Evolutionary conservation across 2,329 filamentous ascomycete genomes (phyloP), one percentile per base, ranked within the genome.

Genomic region (Monosporascus ibericus): DNA sequence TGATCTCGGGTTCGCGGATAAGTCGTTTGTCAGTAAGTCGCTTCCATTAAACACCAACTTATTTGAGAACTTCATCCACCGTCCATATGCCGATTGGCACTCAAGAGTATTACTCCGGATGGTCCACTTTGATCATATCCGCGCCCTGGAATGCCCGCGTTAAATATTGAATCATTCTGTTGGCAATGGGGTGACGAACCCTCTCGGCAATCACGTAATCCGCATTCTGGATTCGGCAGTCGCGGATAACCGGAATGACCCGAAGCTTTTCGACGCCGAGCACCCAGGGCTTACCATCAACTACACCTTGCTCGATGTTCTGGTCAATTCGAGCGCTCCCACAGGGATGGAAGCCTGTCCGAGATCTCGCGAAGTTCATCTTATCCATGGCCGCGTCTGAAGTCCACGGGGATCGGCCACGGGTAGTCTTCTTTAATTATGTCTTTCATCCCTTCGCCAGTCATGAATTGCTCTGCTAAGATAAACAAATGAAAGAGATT

Each of bases 141-240:
- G 75, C 75, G 20, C 68, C 58, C 58, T 60, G 25, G 7, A 20
- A 59, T 56, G 20, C 48, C 46, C n/a, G 15, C 39, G 20, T 58
- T 52, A 57, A 53, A 52, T 18, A 25, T 9, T 25, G 9, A 18
- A 17, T 48, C 27, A 44, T 36, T 40, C 20, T 27, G 27, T 20
- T 11, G 15, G 11, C 6, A 38, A 18, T 15, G 38, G 20, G 6
- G 5, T 47, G 30, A 50, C 48, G 48, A 48, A 60, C 70, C 69
- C 78, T 84, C 62, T 85, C 81, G 5, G 70, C 81, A 52, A 83
- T 62, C 75, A 79, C 80, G 58, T 85, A 85, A 2, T 84, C 80
- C 2, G 77, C 73, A 52, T 81, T 82, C 63, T 84, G 80, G 47
- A 82, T 82, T 1, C 80, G 74, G n/a, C 69, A 80, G 72, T 73